Conservation (phyloP, 805 yeast species). For the Kodamaea hsintzibuensis region DNA sequence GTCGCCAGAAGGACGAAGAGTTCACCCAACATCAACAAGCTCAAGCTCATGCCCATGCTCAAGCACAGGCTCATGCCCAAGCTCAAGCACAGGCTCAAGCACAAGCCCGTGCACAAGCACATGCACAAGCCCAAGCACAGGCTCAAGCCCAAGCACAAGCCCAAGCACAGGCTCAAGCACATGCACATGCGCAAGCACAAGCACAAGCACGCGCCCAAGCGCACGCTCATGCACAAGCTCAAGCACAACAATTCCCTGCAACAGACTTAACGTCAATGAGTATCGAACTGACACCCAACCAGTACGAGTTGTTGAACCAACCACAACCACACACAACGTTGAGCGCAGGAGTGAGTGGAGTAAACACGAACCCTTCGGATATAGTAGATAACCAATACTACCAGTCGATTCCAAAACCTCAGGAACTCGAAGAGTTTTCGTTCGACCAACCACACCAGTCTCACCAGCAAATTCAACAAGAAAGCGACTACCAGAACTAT, state of each 20-base stretch:
- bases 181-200: slow-evolving; percentile 10
- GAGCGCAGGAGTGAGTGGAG: slow-evolving; percentile 20
- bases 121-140: slow-evolving; percentile 11
- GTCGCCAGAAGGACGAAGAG: slow-evolving; percentile 24
- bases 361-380: slow-evolving; percentile 20
- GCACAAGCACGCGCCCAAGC: slow-evolving; percentile 9
- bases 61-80: slow-evolving; percentile 14
- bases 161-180: slow-evolving; percentile 16
- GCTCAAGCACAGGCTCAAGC: slow-evolving; percentile 13
- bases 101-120: slow-evolving; percentile 16
- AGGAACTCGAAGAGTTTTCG: slow-evolving; percentile 42
- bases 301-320: slow-evolving; percentile 15
- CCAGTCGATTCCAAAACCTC: slow-evolving; percentile 44
- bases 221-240: slow-evolving; percentile 5
- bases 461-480: slow-evolving; percentile 8
- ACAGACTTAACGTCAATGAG: slow-evolving; percentile 8
- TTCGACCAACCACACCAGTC: slow-evolving; percentile 8
- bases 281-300: slow-evolving; percentile 8
- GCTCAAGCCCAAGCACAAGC: slow-evolving; percentile 12
- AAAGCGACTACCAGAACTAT: slow-evolving; percentile 4
- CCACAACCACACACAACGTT: slow-evolving; percentile 12
- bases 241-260: slow-evolving; percentile 2
- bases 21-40: slow-evolving; percentile 21
- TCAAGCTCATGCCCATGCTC: slow-evolving; percentile 13
- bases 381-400: slow-evolving; percentile 31